Base-by-base conservation (phyloP, 768 basidiomycete species). In the Tylopilus felleus region DNA sequence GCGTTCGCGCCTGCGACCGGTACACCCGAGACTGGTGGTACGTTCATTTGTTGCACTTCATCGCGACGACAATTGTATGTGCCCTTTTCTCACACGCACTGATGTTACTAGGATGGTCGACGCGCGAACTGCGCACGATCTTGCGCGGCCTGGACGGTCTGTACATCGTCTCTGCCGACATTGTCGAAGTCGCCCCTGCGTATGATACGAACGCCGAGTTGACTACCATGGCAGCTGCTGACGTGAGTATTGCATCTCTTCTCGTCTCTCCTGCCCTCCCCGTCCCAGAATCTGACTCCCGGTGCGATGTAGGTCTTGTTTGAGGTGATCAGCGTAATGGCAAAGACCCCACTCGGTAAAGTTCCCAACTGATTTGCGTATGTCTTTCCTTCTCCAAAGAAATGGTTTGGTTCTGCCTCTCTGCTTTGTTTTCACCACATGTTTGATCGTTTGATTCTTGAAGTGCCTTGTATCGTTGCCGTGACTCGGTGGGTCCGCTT, bases 121-220 rank as follows among this genome's bases (percentile, higher is more conserved):
- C 89, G 8, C 84, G 90, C 53, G 90, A 93, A 69, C 72, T 91
- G 47, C 83, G 87, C 46, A 82, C 84, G 8, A 88, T 92, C 62
- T 70, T 92, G 53, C 75, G 89, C 45, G 89, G 90, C 19, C 71
- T 93, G 14, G 84, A 85, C 50, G 88, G 89, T 14, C 74, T 92
- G 48, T 75, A 82, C 55, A 84, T 93, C 56, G 87, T 92, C 43
- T 88, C 84, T 35, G 87, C 85, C 9, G 90, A 93, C 65, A 82
- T 93, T 41, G 90, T 93, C 43, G 90, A 93, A 65, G 90, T 92
- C 22, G 85, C 88, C 1, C 90, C 90, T 16, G 87, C 89, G 7
- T 90, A 91, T 64, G 89, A 90, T 55, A 78, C 76, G 9, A 83
- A 82, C 53, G 83, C 81, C 14, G 83, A 84, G 60, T 72, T 81